phyloP scores from a whole-genome alignment of 805 yeast genomes.

The Phaffomyces antillensis region DNA sequence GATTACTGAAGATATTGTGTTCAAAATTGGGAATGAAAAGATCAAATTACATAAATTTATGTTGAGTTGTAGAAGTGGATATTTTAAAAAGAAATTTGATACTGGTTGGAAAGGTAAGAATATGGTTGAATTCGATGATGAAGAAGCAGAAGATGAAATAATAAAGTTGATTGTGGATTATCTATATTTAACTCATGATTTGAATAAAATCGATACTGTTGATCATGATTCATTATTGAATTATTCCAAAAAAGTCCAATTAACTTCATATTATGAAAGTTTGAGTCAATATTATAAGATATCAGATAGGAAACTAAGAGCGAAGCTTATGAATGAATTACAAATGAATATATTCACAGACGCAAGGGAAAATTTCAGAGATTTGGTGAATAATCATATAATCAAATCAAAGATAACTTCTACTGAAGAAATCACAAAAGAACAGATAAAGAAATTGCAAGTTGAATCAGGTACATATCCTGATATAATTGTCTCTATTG shows the following conservation, averaged over 20 bases:
- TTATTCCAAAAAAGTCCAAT: slow-evolving; percentile 28
- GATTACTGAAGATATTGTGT: slow-evolving; percentile 17
- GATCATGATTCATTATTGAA: slow-evolving; percentile 24
- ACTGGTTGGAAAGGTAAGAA: slow-evolving; percentile 19
- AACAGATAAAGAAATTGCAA: slow-evolving; percentile 10
- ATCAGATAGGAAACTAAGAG: slow-evolving; percentile 24
- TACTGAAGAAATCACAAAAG: slow-evolving; percentile 1
- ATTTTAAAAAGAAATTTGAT: slow-evolving; percentile 22
- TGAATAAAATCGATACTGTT: slow-evolving; percentile 28
- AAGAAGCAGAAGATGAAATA: slow-evolving; percentile 13
- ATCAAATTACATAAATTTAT: slow-evolving; percentile 35
- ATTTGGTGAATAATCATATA: slow-evolving; percentile 13
- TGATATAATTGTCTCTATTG: slow-evolving; percentile 40
- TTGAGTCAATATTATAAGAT: slow-evolving; percentile 25
- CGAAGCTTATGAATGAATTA: slow-evolving; percentile 26
- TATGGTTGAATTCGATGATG: slow-evolving; percentile 15
- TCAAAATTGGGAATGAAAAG: slow-evolving; percentile 14
- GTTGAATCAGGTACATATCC: slow-evolving; percentile 27
- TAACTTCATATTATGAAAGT: slow-evolving; percentile 32
- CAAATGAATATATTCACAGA: slow-evolving; percentile 15
- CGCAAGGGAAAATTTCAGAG: slow-evolving; percentile 17
- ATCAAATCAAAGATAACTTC: slow-evolving; percentile 12
- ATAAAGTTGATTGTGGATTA: slow-evolving; percentile 25
- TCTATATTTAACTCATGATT: slow-evolving; percentile 32
- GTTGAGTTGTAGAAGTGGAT: slow-evolving; percentile 30